phyloP scores from a whole-genome alignment of 768 basidiomycete genomes.

The Termitomyces sp. region DNA sequence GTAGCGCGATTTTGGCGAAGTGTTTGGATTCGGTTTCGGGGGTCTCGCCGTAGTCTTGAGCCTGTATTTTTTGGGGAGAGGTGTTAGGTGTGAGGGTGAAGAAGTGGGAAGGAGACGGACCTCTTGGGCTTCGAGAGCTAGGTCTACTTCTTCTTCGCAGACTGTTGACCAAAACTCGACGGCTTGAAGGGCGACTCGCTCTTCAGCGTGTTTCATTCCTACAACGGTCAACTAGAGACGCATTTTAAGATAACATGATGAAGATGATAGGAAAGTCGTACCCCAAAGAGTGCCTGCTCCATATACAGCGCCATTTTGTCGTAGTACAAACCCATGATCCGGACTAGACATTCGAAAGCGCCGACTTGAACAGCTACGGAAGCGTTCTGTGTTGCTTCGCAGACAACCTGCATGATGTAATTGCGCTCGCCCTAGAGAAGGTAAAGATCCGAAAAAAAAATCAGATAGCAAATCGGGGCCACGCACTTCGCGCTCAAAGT shows the following conservation, averaged over 20 bases:
- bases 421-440: slow-evolving; percentile 85
- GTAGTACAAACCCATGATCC: slow-evolving; percentile 97
- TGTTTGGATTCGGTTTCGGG: slow-evolving; percentile 83
- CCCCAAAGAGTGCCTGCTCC: slow-evolving; percentile 97
- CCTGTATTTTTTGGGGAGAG: slow-evolving; percentile 35
- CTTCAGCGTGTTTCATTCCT: slow-evolving; percentile 93
- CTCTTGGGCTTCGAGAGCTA: slow-evolving; percentile 88
- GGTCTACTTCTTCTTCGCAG: slow-evolving; percentile 94
- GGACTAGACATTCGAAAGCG: slow-evolving; percentile 91
- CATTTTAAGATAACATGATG: slow-evolving; percentile 10
- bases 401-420: slow-evolving; percentile 99
- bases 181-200: slow-evolving; percentile 90
- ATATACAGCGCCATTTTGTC: slow-evolving; percentile 99
- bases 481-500: slow-evolving; percentile 93
- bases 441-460: slow-evolving; percentile 6
- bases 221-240: slow-evolving; percentile 78
- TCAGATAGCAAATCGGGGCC: background rate
- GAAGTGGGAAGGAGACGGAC: slow-evolving; percentile 30
- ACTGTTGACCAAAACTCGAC: slow-evolving; percentile 99
- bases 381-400: slow-evolving; percentile 91
- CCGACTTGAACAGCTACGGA: slow-evolving; percentile 85
- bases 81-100: background rate
- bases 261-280: slow-evolving; percentile 31
- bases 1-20: slow-evolving; percentile 92
- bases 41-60: slow-evolving; percentile 82